phyloP scores from a whole-genome alignment of 345 rosid genomes.

The Populus simonii region DNA sequence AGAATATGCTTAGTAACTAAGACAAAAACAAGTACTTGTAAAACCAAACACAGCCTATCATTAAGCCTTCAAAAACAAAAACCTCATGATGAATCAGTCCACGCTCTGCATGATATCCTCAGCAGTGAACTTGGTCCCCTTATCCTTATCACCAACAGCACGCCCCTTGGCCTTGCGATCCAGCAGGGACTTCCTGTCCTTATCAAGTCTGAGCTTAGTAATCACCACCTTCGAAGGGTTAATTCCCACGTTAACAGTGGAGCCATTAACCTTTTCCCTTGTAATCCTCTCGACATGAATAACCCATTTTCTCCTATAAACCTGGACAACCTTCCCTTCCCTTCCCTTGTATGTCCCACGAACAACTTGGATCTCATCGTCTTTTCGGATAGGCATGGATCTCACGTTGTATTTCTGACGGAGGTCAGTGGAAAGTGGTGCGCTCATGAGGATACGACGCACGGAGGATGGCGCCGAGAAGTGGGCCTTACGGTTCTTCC shows the following conservation, averaged over 20 bases:
- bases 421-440: conserved; percentile 61
- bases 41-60: too few relatives aligned
- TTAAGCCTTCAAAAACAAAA: too few relatives aligned
- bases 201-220: conserved; percentile 74
- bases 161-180: conserved; percentile 82
- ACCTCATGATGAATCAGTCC: conserved; percentile 22
- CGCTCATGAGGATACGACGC: conserved; percentile 72
- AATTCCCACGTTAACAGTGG: conserved; percentile 72
- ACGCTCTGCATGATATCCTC: conserved; percentile 84
- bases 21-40: too few relatives aligned
- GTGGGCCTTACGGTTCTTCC: conserved; percentile 80
- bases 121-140: conserved; percentile 68
- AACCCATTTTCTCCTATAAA: conserved; percentile 81
- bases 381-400: conserved; percentile 79
- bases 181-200: conserved; percentile 63
- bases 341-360: conserved; percentile 84
- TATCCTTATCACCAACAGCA: conserved; percentile 71
- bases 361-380: conserved; percentile 77
- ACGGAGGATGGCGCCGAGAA: conserved; percentile 70
- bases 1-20: too few relatives aligned
- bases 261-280: conserved; percentile 73
- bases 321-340: conserved; percentile 76
- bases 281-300: conserved; percentile 81
- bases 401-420: conserved; percentile 76
- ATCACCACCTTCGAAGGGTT: conserved; percentile 71